Evolutionary conservation across 2,329 filamentous ascomycete genomes (phyloP), one percentile per base, ranked within the genome.

Genomic region (Sarocladiaceae sp.): DNA sequence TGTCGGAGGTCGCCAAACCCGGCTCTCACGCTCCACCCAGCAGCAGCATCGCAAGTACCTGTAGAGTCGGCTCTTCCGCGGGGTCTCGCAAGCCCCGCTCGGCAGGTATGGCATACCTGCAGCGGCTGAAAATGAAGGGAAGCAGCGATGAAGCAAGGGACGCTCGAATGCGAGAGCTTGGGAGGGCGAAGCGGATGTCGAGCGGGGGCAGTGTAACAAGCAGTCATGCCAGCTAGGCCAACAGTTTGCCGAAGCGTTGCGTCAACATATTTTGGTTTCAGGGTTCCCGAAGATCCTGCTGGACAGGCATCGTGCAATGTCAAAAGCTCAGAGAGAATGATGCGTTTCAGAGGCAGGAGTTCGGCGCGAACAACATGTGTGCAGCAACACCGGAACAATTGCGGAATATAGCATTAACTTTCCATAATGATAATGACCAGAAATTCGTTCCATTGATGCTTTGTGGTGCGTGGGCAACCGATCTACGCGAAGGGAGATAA

Each of bases 391-490:
- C 13, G 18, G 37, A 22, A 11, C 22, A 22, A 25, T 11, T 8
- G 11, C 20, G 20, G 37, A 20, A 22, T 6, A 25, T 11, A 42
- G 8, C 17, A 25, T 6, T 8, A 42, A 7, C 7, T 42, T 11
- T 7, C 18, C n/a, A 25, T 22, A 25, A 22, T 22, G 39, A 22
- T 22, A n/a, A 11, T 10, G 17, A 13, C 17, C 10, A 31, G 29
- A 31, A 15, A 31, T 7, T 31, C 20, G 18, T 20, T 36, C 46
- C 26, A 23, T 53, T 50, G 18, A n/a, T 44, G 42, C 42, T 48
- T 64, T 61, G 59, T 65, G 61, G 57, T 65, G 62, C 63, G 62
- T 64, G 63, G 58, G 63, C 63, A 48, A 48, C 44, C 44, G 25
- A 48, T 48, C 44, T 48, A 48, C 17, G 44, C 15, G 23, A 18